phyloP scores from a whole-genome alignment of 129 eudicot species.

The Ambrosia trifida region DNA sequence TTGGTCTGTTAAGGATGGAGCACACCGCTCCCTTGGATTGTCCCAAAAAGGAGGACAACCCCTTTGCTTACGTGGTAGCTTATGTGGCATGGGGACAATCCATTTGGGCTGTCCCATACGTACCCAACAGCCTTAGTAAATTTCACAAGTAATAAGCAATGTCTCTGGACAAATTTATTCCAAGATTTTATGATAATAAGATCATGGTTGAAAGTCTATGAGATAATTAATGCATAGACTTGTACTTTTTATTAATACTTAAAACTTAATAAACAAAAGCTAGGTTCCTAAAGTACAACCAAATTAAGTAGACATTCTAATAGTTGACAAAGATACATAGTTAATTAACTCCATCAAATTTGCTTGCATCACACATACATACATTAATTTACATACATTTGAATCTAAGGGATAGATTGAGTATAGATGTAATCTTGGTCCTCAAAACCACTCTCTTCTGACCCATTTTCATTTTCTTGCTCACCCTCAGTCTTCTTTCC shows the following conservation, averaged over 20 bases:
- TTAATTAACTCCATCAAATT: conserved; percentile 4
- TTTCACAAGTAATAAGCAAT: background rate
- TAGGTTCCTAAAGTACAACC: background rate
- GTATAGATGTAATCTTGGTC: conserved; percentile 63
- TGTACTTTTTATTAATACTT: background rate
- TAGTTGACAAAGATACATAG: background rate
- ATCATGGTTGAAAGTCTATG: background rate
- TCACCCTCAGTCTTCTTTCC: conserved; percentile 32
- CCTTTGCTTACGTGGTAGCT: no score
- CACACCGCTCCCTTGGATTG: no score
- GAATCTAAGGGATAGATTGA: conserved; percentile 53
- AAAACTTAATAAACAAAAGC: background rate
- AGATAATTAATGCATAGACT: background rate
- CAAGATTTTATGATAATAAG: background rate
- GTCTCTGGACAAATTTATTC: background rate
- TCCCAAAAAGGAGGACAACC: no score
- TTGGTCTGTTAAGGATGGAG: no score
- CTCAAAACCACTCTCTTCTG: conserved; percentile 40
- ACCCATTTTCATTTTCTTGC: conserved; percentile 20
- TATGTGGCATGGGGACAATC: no score
- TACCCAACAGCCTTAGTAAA: no score
- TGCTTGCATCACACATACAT: conserved; percentile 8
- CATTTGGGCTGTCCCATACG: no score
- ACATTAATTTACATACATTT: background rate
- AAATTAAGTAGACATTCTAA: background rate